Percentiles rank a stretch among this genome's conserved stretches.
phyloP scores from a whole-genome alignment of 176 grass and related monocot genomes.

The Sorghum bicolor region DNA sequence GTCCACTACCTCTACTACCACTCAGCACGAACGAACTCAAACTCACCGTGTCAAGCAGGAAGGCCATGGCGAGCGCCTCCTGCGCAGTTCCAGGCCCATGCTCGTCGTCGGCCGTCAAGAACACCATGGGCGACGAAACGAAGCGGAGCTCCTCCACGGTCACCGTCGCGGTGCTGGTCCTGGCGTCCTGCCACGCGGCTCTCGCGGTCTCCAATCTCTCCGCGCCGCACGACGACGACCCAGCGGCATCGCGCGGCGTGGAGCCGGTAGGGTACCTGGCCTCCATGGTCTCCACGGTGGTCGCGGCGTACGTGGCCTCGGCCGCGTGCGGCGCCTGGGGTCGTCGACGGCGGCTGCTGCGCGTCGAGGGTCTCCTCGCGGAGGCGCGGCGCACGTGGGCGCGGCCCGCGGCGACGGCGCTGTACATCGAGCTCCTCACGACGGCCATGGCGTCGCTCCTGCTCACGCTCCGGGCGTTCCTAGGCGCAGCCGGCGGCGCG shows the following conservation, averaged over 20 bases:
- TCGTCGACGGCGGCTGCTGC: background rate
- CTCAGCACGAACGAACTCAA: background rate
- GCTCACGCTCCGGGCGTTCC: slow-evolving; percentile 28
- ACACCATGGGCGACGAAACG: slow-evolving; percentile 1
- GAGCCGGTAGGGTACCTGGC: slow-evolving; percentile 12
- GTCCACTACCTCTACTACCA: background rate
- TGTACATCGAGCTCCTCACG: slow-evolving; percentile 45
- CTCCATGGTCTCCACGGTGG: background rate
- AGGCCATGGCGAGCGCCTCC: background rate
- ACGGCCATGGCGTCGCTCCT: slow-evolving; percentile 36
- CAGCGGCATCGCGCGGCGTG: background rate
- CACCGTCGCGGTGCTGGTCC: slow-evolving; percentile 24
- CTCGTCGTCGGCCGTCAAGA: background rate
- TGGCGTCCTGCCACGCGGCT: background rate
- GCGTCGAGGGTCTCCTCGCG: background rate
- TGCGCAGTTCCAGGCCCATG: background rate
- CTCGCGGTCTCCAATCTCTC: background rate
- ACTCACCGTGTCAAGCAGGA: background rate
- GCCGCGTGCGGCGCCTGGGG: background rate
- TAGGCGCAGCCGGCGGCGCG: background rate
- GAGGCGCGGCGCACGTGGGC: slow-evolving; percentile 31
- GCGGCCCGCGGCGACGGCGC: slow-evolving; percentile 24
- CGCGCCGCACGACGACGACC: background rate
- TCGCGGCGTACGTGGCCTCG: slow-evolving; percentile 12
- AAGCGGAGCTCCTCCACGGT: slow-evolving; percentile 20